These are phyloP conservation scores for Pythium aquatile DNA, from an alignment of 352 stramenopile genomes.

Conservation along the genomic window DNA sequence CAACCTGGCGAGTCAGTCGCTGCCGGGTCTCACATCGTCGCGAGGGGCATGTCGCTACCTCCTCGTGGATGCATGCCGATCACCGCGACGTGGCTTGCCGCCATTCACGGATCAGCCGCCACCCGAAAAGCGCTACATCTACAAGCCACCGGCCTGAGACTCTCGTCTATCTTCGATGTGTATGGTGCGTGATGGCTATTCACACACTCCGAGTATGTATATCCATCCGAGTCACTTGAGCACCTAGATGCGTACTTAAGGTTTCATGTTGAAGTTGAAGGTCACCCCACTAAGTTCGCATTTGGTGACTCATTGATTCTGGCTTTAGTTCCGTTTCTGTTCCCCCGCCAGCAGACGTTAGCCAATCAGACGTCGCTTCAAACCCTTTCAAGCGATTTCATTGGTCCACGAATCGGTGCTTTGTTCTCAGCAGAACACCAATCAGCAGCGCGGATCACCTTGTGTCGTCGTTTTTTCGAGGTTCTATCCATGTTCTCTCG, in stretches of 20 bases:
- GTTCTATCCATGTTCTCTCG: constrained; percentile 14
- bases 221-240: no score
- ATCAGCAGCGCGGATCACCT: background rate
- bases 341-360: background rate
- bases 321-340: constrained; percentile 4
- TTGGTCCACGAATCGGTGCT: constrained; percentile 19
- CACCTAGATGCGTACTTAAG: background rate
- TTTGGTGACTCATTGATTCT: background rate
- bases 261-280: background rate
- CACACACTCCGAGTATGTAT: no score
- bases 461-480: constrained; percentile 4
- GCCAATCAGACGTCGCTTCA: background rate
- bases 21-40: background rate
- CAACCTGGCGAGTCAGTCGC: background rate
- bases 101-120: background rate
- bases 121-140: no score
- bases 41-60: background rate
- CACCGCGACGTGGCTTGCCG: background rate
- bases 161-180: no score
- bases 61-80: background rate
- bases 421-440: constrained; percentile 26
- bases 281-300: background rate
- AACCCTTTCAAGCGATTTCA: background rate
- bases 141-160: no score
- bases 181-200: no score